Evolutionary conservation across 768 basidiomycete genomes (phyloP).

Genomic region (Boletus sp.): DNA sequence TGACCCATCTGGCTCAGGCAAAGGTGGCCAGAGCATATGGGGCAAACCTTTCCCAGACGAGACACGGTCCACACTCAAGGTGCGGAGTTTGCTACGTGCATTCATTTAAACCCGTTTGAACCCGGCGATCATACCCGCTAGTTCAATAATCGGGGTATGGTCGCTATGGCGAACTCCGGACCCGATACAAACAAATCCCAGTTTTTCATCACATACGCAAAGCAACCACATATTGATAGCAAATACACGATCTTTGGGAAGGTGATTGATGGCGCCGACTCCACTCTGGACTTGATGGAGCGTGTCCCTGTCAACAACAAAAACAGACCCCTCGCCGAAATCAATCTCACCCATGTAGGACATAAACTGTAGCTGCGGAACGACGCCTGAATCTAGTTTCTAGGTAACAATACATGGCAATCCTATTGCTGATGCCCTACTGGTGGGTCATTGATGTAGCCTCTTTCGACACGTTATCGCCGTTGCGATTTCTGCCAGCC

Average conservation of each 20-base stretch:
- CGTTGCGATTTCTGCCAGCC: not conserved
- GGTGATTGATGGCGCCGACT: slow-evolving; percentile 98
- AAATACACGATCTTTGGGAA: slow-evolving; percentile 95
- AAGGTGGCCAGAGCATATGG: slow-evolving; percentile 97
- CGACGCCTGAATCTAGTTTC: slow-evolving; percentile 3
- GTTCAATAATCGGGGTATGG: slow-evolving; percentile 94
- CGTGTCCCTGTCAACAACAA: slow-evolving; percentile 87
- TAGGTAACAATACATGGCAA: slow-evolving; percentile 92
- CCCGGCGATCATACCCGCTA: slow-evolving; percentile 29
- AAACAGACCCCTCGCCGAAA: slow-evolving; percentile 82
- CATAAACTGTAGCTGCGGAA: not conserved
- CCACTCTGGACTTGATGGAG: slow-evolving; percentile 93
- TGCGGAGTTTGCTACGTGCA: slow-evolving; percentile 30
- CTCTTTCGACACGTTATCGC: not conserved
- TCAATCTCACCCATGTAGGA: slow-evolving; percentile 78
- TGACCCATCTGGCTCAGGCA: slow-evolving; percentile 87
- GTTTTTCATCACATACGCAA: slow-evolving; percentile 88
- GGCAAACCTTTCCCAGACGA: slow-evolving; percentile 91
- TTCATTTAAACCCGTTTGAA: not conserved
- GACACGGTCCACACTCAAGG: slow-evolving; percentile 91
- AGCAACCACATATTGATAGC: slow-evolving; percentile 91
- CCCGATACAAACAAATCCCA: slow-evolving; percentile 91
- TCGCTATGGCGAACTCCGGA: slow-evolving; percentile 98
- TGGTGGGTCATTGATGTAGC: slow-evolving; percentile 24
- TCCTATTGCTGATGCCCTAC: slow-evolving; percentile 80